Evolutionary conservation across 2,329 filamentous ascomycete genomes (phyloP), one percentile per base, ranked within the genome.

Genomic region (Alternaria gaisen): DNA sequence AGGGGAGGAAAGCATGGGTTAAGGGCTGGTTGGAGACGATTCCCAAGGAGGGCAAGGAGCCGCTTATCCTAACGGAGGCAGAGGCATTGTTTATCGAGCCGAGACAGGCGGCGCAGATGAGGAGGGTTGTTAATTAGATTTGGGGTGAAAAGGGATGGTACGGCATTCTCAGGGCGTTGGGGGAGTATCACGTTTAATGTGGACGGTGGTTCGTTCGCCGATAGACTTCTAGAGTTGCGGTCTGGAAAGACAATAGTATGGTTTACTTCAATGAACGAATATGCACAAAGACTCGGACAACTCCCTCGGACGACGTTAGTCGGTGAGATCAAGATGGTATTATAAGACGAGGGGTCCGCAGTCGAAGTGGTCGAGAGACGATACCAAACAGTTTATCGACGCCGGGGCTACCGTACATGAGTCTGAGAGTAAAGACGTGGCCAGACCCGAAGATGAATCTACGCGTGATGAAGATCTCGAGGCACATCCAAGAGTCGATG

Each of bases 1-100:
- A 98, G 75, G 94, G 95, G 1, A 86, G 95, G 64, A 98, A 98
- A 83, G 94, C 93, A 12, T 97, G 93, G 93, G 93, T 97, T 1
- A 90, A 91, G 80, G 95, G 93, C 1, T 87, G 88, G 69, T 89
- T 98, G 71, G 93, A 97, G 85, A 90, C 92, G 56, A 80, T 98
- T 62, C 79, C 93, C 5, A 43, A 47, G 67, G 91, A 67, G 60
- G 81, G 84, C 26, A 82, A 82, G 68, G 83, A 88, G 34, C 46
- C 53, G 10, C 87, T 85, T 16, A 85, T 94, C 48, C 78, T 97
- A 60, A 93, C 91, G 8, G 92, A 96, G 80, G 94, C 92, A 0
- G 90, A 91, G 74, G 93, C 90, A 3, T 80, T 99, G 68, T 98
- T 97, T 77, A 86, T 98, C 72, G 93, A 95, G 80, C 94, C 94